Evolutionary conservation across 495 filamentous ascomycete species (phyloP).

Genomic region (Lophiostoma macrostomum): DNA sequence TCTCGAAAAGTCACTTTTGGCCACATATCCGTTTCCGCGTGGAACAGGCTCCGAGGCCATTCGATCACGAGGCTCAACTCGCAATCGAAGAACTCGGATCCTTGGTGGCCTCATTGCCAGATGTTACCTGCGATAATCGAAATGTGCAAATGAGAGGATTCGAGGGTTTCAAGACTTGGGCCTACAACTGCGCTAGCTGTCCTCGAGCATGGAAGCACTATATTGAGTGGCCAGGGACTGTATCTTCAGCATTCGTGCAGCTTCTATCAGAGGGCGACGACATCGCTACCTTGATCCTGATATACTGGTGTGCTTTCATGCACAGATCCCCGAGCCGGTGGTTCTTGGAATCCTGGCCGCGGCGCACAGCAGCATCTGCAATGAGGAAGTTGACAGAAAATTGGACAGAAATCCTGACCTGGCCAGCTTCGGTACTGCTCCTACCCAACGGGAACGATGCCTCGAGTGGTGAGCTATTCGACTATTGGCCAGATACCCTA

Average conservation of each 20-base stretch:
- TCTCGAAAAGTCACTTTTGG: too few relatives aligned
- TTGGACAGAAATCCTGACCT: too few relatives aligned
- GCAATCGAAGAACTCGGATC: too few relatives aligned
- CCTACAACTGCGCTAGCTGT: neutral
- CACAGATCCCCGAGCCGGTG: neutral
- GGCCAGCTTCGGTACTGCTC: too few relatives aligned
- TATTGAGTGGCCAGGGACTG: neutral
- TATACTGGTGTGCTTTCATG: conserved; percentile 10
- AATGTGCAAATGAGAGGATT: too few relatives aligned
- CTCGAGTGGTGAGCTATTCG: too few relatives aligned
- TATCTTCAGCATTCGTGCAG: neutral
- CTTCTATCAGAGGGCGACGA: neutral
- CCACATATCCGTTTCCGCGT: neutral
- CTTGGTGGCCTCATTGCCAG: too few relatives aligned
- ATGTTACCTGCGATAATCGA: neutral
- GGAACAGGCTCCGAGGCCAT: neutral
- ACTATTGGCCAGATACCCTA: too few relatives aligned
- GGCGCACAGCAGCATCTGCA: neutral
- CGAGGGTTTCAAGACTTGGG: neutral
- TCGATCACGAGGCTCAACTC: too few relatives aligned
- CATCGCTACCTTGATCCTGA: neutral
- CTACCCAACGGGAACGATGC: too few relatives aligned
- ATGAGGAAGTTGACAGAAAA: neutral
- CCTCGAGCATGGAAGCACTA: neutral
- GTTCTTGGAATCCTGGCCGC: conserved; percentile 2